Percentiles rank a stretch among this genome's conserved stretches.
Conservation (phyloP, 345 rosid species). For the Citrus cavaleriei region DNA sequence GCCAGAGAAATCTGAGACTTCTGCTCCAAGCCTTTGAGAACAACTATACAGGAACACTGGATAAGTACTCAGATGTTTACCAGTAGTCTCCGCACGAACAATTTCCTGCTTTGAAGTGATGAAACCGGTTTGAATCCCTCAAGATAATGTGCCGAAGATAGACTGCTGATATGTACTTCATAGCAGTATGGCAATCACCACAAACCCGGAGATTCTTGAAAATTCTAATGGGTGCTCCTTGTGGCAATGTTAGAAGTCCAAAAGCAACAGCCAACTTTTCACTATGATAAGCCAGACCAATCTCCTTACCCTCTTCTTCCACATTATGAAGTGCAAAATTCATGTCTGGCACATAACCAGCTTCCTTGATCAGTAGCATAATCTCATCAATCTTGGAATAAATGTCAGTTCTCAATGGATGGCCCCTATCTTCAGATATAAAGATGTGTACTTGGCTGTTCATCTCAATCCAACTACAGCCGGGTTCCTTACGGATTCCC, state of each 20-base stretch:
- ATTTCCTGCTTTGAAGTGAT: conserved; percentile 73
- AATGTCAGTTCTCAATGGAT: conserved; percentile 55
- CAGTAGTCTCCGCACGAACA: conserved; percentile 96
- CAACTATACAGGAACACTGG: conserved; percentile 9
- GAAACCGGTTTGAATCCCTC: conserved; percentile 91
- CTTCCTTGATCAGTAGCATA: conserved; percentile 59
- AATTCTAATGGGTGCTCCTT: conserved; percentile 64
- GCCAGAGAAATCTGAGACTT: not conserved
- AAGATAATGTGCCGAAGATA: conserved; percentile 60
- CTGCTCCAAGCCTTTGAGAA: not conserved
- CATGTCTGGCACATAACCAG: conserved; percentile 72
- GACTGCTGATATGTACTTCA: conserved; percentile 67
- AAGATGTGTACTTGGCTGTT: conserved; percentile 63
- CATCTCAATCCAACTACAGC: conserved; percentile 74
- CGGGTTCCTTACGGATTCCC: conserved; percentile 77
- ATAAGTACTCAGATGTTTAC: conserved; percentile 35
- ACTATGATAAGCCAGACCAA: conserved; percentile 82
- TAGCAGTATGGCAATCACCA: conserved; percentile 86
- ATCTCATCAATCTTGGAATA: conserved; percentile 74
- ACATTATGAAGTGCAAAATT: conserved; percentile 72
- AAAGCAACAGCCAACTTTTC: conserved; percentile 89
- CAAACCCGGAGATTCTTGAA: conserved; percentile 92
- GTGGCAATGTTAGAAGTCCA: conserved; percentile 55
- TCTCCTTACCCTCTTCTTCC: conserved; percentile 72
- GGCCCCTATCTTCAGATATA: conserved; percentile 73